Conservation (phyloP, 2,329 filamentous ascomycete species). For the Aspergillus piperis region DNA sequence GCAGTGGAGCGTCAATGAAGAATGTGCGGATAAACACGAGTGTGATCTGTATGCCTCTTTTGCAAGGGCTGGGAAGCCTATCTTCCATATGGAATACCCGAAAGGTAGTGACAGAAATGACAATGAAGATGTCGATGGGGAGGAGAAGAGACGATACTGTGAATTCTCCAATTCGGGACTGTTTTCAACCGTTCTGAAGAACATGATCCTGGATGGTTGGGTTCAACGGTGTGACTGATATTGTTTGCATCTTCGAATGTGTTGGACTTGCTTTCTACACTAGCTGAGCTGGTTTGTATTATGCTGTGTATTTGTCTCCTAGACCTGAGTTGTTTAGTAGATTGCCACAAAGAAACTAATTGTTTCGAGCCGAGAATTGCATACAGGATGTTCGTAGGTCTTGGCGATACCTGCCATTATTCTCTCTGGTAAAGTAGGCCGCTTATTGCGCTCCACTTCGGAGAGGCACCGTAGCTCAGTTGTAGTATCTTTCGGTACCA, state of each 20-base stretch:
- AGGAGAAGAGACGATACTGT: slow-evolving; percentile 48
- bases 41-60: slow-evolving; percentile 62
- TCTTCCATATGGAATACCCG: slow-evolving; percentile 74
- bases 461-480: no score
- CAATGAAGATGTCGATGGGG: slow-evolving; percentile 30
- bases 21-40: slow-evolving; percentile 64
- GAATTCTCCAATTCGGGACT: slow-evolving; percentile 46
- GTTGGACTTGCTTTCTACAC: background rate
- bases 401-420: no score
- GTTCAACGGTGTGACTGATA: slow-evolving; percentile 54
- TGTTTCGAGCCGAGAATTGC: no score
- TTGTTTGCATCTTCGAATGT: background rate
- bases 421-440: no score
- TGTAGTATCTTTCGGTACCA: no score
- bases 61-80: slow-evolving; percentile 62
- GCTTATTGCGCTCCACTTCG: no score
- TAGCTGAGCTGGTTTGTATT: background rate
- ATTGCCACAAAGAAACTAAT: no score
- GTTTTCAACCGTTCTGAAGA: slow-evolving; percentile 68
- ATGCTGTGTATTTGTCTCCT: background rate
- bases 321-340: no score
- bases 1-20: slow-evolving; percentile 70
- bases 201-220: slow-evolving; percentile 64
- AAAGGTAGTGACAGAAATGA: slow-evolving; percentile 46
- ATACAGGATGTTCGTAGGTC: no score